A percentile compares a stretch with the other conserved stretches of the same genome.
Evolutionary conservation across 345 rosid genomes (phyloP).

Genomic region (Chamaenerion angustifolium): DNA sequence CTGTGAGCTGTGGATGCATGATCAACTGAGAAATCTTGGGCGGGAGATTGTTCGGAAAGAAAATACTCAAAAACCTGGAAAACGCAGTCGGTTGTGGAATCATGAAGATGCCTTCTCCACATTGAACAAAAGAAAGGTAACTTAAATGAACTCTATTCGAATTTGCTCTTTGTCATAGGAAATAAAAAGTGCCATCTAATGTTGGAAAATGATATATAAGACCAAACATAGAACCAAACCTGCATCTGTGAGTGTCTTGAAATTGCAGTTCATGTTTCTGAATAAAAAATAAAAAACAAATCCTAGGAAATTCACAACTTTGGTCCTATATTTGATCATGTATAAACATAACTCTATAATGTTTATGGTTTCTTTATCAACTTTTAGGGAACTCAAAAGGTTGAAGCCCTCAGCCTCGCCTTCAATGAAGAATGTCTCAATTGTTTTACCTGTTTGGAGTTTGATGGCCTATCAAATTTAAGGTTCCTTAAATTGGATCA

Average conservation of each 20-base stretch:
- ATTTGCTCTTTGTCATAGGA: background rate
- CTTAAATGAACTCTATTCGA: background rate
- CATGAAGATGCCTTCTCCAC: conserved; percentile 2
- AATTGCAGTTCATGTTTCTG: background rate
- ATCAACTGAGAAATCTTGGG: conserved; percentile 5
- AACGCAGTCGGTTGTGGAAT: conserved; percentile 4
- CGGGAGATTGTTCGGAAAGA: background rate
- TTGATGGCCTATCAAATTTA: background rate
- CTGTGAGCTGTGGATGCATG: conserved; percentile 4
- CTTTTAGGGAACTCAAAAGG: background rate
- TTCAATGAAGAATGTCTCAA: background rate
- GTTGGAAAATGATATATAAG: background rate
- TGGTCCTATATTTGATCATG: no score
- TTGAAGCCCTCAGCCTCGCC: conserved; percentile 1
- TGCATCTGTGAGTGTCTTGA: background rate
- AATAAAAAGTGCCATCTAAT: no score
- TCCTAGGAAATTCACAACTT: no score
- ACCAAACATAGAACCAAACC: background rate
- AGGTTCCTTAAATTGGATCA: conserved; percentile 8
- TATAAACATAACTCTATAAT: background rate
- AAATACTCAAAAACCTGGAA: conserved; percentile 1
- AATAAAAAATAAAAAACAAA: no score
- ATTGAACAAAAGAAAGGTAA: background rate
- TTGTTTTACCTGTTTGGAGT: background rate
- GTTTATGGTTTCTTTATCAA: background rate